Evolutionary conservation across 2,329 filamentous ascomycete species (phyloP).

Genomic region (Penicillium sp.): DNA sequence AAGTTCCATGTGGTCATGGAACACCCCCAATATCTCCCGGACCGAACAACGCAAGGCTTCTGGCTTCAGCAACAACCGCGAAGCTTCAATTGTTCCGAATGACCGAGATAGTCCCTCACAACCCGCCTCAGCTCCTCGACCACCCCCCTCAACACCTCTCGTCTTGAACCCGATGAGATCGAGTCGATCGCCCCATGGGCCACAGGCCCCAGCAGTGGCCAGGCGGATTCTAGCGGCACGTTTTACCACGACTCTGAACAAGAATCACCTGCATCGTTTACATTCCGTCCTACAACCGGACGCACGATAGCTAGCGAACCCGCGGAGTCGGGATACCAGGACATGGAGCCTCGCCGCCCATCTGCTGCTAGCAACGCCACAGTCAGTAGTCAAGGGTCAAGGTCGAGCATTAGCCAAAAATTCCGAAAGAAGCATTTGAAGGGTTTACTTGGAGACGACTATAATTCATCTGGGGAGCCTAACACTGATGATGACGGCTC

Average conservation of each 20-base stretch:
- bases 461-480: slow-evolving; percentile 58
- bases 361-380: slow-evolving; percentile 85
- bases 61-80: slow-evolving; percentile 35
- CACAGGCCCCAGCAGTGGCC: slow-evolving; percentile 27
- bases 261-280: slow-evolving; percentile 64
- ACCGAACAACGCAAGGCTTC: slow-evolving; percentile 37
- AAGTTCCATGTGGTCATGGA: slow-evolving; percentile 34
- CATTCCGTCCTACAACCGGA: slow-evolving; percentile 58
- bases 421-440: slow-evolving; percentile 80
- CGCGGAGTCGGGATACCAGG: slow-evolving; percentile 57
- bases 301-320: slow-evolving; percentile 56
- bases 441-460: slow-evolving; percentile 90
- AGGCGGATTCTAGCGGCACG: slow-evolving; percentile 31
- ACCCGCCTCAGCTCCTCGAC: slow-evolving; percentile 22
- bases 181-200: slow-evolving; percentile 34
- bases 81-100: slow-evolving; percentile 33
- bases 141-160: slow-evolving; percentile 23
- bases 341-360: slow-evolving; percentile 76
- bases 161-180: slow-evolving; percentile 17
- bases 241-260: slow-evolving; percentile 42
- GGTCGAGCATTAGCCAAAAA: slow-evolving; percentile 65
- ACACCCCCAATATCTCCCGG: slow-evolving; percentile 38
- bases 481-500: slow-evolving; percentile 70
- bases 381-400: slow-evolving; percentile 80
- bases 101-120: slow-evolving; percentile 28